phyloP scores from a whole-genome alignment of 1,284 basidiomycete genomes.

The Ganoderma multipileum region DNA sequence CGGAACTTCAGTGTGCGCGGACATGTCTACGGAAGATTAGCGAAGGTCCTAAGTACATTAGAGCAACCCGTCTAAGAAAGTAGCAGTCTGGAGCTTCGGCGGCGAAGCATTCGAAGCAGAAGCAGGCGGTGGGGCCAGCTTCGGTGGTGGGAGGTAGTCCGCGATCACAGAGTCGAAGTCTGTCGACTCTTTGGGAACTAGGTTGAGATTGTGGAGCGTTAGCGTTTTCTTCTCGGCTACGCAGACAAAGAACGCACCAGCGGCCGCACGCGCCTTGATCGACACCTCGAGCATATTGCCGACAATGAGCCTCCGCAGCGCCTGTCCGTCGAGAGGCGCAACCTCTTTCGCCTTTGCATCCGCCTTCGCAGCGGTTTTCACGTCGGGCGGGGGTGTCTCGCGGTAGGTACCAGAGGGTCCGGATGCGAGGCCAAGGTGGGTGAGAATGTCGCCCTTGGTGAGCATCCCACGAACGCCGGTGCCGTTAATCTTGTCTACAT shows the following conservation, averaged over 20 bases:
- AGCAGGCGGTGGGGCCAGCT: conserved; percentile 31
- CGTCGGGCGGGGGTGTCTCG: conserved; percentile 42
- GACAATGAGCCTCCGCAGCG: conserved; percentile 77
- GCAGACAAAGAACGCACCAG: conserved; percentile 47
- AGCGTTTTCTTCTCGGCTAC: conserved; percentile 8
- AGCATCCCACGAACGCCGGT: conserved; percentile 90
- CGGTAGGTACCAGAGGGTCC: conserved; percentile 80
- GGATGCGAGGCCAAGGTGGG: conserved; percentile 82
- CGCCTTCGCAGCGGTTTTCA: conserved; percentile 45
- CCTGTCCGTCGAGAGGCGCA: conserved; percentile 67
- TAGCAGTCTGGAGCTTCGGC: conserved; percentile 35
- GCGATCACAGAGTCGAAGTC: conserved; percentile 76
- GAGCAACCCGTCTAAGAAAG: conserved; percentile 53
- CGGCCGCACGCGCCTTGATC: conserved; percentile 53
- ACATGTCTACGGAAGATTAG: conserved; percentile 18
- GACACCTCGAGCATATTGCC: conserved; percentile 71
- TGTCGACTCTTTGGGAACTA: conserved; percentile 47
- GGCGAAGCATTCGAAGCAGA: conserved; percentile 32
- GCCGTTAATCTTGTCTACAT: conserved; percentile 68
- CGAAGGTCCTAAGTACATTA: conserved; percentile 35
- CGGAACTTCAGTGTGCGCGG: background rate
- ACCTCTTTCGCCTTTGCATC: conserved; percentile 22
- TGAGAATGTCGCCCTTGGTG: conserved; percentile 89
- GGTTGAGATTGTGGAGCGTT: conserved; percentile 16
- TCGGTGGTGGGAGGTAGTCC: conserved; percentile 62